Evolutionary conservation across 73 alveolate species (phyloP), one percentile per base, ranked within the genome.

Genomic region (Diophrys appendiculata): DNA sequence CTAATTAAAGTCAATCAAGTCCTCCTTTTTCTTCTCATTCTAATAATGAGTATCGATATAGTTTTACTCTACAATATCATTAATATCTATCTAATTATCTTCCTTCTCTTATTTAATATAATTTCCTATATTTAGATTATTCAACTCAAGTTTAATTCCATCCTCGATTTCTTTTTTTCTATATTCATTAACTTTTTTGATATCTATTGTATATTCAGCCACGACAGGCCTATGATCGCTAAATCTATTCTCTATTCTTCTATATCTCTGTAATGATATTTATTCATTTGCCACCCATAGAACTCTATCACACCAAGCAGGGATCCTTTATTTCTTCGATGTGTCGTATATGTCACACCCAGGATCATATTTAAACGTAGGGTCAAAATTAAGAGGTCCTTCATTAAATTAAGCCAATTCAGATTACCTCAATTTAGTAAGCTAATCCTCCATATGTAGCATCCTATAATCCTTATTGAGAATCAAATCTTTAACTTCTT

Each of bases 291-390:
- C 56, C 0, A 94, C 95, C 72, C 92, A 90, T 69, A 96, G 78
- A 34, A 96, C 90, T 72, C 99, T 69, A 87, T 96, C 98, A 81
- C 98, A 94, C 98, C 98, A 96, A 18, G 99, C 92, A 14, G 99
- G 99, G 27, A 88, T 84, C 82, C 99, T 80, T 67, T 79, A 70
- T 82, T 93, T 95, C 77, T 91, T 73, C 14, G 95, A 88, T 8
- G 97, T 88, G 53, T 91, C 97, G 76, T 91, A 91, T 0, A 54
- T 68, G 52, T 88, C 54, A 55, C 87, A 72, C 23, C 68, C 73
- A 53, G 79, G 82, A 75, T 80, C 96, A 85, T 94, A 96, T 87
- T 96, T 96, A 84, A 90, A 96, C 11, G 99, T 96, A 1, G 99
- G 99, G 43, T 86, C 88, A 84, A 96, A 96, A 64, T 92, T 85